phyloP scores from a whole-genome alignment of 2,329 filamentous ascomycete species.

The Paraphaeosphaeria sporulosa region DNA sequence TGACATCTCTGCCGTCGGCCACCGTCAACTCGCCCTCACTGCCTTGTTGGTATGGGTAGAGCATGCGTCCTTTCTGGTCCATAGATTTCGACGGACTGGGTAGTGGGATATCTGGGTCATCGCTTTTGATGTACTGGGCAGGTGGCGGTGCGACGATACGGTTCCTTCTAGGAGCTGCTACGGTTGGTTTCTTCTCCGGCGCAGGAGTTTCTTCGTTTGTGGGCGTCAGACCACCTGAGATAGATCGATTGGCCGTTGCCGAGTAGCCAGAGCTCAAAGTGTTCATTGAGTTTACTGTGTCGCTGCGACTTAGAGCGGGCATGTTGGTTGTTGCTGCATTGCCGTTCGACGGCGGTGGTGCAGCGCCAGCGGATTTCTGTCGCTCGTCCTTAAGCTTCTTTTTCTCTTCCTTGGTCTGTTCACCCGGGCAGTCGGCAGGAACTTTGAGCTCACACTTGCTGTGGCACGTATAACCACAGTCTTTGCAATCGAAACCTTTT shows the following conservation, averaged over 20 bases:
- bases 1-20: slow-evolving; percentile 78
- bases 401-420: slow-evolving; percentile 91
- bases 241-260: slow-evolving; percentile 77
- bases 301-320: slow-evolving; percentile 75
- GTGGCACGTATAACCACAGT: slow-evolving; percentile 98
- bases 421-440: slow-evolving; percentile 91
- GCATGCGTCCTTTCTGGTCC: slow-evolving; percentile 82
- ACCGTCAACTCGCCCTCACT: slow-evolving; percentile 84
- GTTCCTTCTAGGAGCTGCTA: slow-evolving; percentile 59
- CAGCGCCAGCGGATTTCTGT: slow-evolving; percentile 76
- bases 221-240: slow-evolving; percentile 66
- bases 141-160: slow-evolving; percentile 90
- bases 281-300: slow-evolving; percentile 84
- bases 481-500: slow-evolving; percentile 94
- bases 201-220: slow-evolving; percentile 58
- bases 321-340: slow-evolving; percentile 61
- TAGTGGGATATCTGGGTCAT: slow-evolving; percentile 59
- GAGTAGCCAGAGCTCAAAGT: slow-evolving; percentile 85
- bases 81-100: slow-evolving; percentile 45
- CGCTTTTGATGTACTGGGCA: slow-evolving; percentile 74
- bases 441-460: slow-evolving; percentile 99
- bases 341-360: slow-evolving; percentile 54
- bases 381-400: slow-evolving; percentile 90
- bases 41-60: slow-evolving; percentile 84
- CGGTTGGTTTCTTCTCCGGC: slow-evolving; percentile 44